Percentiles rank a stretch among this genome's conserved stretches.
These are phyloP conservation scores for Diaporthe destruens DNA, from an alignment of 2,329 filamentous ascomycete species.

Conservation along the genomic window DNA sequence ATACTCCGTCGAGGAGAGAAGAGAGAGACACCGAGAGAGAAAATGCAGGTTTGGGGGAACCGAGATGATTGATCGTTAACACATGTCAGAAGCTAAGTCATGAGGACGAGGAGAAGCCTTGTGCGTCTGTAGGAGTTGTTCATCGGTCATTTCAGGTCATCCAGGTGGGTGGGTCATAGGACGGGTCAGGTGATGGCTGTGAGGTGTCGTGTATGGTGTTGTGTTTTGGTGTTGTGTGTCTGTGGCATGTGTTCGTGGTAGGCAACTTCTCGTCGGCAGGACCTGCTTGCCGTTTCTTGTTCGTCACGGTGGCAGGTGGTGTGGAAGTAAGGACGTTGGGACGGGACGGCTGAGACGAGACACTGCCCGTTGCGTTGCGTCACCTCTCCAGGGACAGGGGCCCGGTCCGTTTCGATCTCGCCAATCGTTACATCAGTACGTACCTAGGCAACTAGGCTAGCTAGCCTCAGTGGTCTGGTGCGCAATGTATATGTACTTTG, in stretches of 20 bases:
- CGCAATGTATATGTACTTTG: neutral
- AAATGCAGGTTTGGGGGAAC: neutral
- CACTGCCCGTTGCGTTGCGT: constrained; percentile 30
- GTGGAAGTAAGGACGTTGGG: constrained; percentile 5
- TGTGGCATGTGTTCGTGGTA: neutral
- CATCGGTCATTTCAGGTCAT: neutral
- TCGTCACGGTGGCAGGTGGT: neutral
- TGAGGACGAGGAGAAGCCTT: neutral
- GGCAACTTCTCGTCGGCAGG: neutral
- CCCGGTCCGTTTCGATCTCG: constrained; percentile 24
- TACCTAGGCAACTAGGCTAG: neutral
- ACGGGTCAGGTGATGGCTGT: constrained; percentile 12
- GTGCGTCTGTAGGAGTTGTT: neutral
- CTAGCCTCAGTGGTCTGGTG: too few relatives aligned
- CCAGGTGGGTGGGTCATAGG: neutral
- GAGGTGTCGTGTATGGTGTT: constrained; percentile 7
- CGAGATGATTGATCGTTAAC: constrained; percentile 7
- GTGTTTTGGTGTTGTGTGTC: neutral
- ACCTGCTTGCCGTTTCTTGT: neutral
- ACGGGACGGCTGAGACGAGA: neutral
- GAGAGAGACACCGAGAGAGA: neutral
- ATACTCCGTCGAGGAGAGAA: too few relatives aligned
- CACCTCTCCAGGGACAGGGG: constrained; percentile 18
- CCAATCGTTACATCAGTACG: constrained; percentile 28
- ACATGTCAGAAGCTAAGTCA: neutral